Percentiles rank a stretch among this genome's conserved stretches.
Conservation (phyloP, 345 rosid species). For the Eucalyptus pauciflora region DNA sequence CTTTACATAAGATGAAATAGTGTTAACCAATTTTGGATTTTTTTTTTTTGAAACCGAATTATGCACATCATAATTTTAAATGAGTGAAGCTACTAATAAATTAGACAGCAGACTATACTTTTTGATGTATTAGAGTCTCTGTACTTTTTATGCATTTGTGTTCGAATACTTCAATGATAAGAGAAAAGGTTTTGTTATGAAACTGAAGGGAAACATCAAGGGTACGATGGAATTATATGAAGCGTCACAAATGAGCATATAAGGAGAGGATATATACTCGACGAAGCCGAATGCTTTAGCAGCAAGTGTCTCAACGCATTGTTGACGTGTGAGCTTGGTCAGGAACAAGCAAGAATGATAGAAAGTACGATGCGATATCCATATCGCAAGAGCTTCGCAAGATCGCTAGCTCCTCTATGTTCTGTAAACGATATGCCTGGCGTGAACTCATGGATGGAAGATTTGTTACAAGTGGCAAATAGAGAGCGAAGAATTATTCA, state of each 20-base stretch:
- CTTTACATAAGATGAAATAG: not conserved
- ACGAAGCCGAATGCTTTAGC: conserved; percentile 9
- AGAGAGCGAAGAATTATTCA: not conserved
- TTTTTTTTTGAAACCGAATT: not conserved
- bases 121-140: not conserved
- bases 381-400: not conserved
- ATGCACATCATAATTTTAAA: not conserved
- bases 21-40: not conserved
- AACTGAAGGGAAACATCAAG: not conserved
- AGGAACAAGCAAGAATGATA: not conserved
- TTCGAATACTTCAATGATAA: conserved; percentile 12
- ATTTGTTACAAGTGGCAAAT: not conserved
- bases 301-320: not conserved
- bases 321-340: not conserved
- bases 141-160: not conserved
- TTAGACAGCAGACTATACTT: not conserved
- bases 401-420: not conserved
- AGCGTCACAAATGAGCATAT: conserved; percentile 32
- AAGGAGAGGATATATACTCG: conserved; percentile 32
- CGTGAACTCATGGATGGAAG: not conserved
- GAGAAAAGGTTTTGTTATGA: not conserved
- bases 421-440: not conserved
- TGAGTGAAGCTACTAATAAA: not conserved
- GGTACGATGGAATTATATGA: conserved; percentile 24
- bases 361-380: not conserved